These are phyloP conservation scores for Amaranthus hypochondriacus DNA, from an alignment of 148 eudicot genomes.

Conservation along the genomic window DNA sequence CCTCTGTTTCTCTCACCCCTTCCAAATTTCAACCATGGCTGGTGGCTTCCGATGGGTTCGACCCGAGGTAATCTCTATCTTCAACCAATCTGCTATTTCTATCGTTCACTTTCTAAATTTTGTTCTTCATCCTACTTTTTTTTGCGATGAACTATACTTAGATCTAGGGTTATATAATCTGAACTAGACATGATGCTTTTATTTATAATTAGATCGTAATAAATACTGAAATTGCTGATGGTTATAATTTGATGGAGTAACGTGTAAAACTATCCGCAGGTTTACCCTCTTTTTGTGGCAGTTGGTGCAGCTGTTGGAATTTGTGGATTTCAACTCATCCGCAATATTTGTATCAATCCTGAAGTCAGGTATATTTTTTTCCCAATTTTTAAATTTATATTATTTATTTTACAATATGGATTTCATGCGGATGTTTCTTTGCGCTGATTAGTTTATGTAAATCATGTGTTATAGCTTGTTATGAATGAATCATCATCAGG, in stretches of 20 bases:
- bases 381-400: neutral
- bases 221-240: neutral
- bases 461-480: no score
- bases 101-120: neutral
- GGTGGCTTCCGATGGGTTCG: slow-evolving; percentile 57
- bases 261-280: slow-evolving; percentile 28
- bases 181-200: slow-evolving; percentile 21
- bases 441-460: no score
- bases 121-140: neutral
- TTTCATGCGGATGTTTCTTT: neutral
- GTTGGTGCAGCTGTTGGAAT: slow-evolving; percentile 78
- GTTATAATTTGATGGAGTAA: neutral
- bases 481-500: no score
- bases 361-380: slow-evolving; percentile 62
- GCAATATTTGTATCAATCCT: slow-evolving; percentile 64
- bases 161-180: neutral
- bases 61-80: slow-evolving; percentile 56
- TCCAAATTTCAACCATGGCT: neutral
- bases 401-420: neutral
- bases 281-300: slow-evolving; percentile 67
- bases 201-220: neutral
- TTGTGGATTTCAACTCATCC: slow-evolving; percentile 66
- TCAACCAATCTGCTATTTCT: neutral
- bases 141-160: no score
- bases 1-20: no score